phyloP scores from a whole-genome alignment of 345 rosid species.

The Microthlaspi erraticum region DNA sequence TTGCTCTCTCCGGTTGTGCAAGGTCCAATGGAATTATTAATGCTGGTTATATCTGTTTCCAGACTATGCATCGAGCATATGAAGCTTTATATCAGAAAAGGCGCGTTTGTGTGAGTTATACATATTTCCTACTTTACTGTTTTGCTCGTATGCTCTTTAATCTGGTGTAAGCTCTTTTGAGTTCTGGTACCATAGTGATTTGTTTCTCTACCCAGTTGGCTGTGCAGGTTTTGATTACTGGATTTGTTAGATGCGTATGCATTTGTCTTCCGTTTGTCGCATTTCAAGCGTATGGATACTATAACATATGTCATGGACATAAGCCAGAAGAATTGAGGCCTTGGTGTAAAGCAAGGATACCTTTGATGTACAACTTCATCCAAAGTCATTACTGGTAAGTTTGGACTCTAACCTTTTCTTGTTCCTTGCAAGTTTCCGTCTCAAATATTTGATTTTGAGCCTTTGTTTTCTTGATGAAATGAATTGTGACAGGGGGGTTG shows the following conservation, averaged over 20 bases:
- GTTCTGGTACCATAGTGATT: constrained; percentile 2
- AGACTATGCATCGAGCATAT: constrained; percentile 77
- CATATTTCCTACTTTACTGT: constrained; percentile 12
- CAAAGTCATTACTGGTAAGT: constrained; percentile 90
- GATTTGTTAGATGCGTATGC: constrained; percentile 61
- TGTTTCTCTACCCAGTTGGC: constrained; percentile 55
- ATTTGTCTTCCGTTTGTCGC: constrained; percentile 74
- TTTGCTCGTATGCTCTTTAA: background rate
- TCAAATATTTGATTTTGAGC: constrained; percentile 13
- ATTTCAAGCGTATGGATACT: constrained; percentile 86
- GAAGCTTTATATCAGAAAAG: constrained; percentile 59
- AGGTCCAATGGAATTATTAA: constrained; percentile 94
- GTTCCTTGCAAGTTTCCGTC: constrained; percentile 7
- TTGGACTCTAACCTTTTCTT: constrained; percentile 17
- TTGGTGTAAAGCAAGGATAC: constrained; percentile 86
- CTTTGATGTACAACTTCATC: constrained; percentile 77
- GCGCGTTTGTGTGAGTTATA: constrained; percentile 59
- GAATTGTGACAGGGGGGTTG: constrained; percentile 72
- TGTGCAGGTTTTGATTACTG: constrained; percentile 60
- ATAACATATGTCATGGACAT: constrained; percentile 68
- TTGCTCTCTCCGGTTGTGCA: constrained; percentile 87
- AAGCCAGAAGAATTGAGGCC: constrained; percentile 65
- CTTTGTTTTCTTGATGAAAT: constrained; percentile 6
- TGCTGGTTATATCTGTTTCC: constrained; percentile 92
- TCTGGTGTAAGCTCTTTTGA: background rate